Base-by-base conservation (phyloP, 2,329 filamentous ascomycete species). In the Aspergillus ustus region DNA sequence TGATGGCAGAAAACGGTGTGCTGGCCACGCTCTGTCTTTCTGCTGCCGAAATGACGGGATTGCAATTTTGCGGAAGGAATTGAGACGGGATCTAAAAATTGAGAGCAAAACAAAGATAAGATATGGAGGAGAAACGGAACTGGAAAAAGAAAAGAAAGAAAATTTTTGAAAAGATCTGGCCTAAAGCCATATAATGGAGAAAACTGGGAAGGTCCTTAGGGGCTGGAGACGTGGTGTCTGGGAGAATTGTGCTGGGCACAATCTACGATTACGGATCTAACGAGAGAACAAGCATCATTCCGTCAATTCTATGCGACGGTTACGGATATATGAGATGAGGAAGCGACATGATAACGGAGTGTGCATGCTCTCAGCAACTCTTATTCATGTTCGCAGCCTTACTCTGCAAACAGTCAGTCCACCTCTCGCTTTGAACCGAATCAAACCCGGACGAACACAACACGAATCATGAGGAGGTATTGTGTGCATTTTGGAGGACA, bases 311-410 rank as follows among this genome's bases (percentile, higher is more conserved):
- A 55, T 66, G 61, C 61, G 62, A 69, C 66, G 62, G 60, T 67
- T 64, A 70, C 56, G 67, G 75, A 61, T 64, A 63, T 63, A 73
- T 65, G 68, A 68, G 68, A 71, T 71, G 68, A 68, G 70, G 51
- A 70, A 69, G 61, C 64, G 72, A 67, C 69, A 73, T 67, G 65
- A 65, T 72, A 69, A 75, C 64, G 72, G 73, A 68, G 66, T 71
- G 67, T 67, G 74, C 63, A 73, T 62, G 50, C 52, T 37, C 43
- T 20, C 55, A 60, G 52, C 58, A 40, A 52, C 34, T 53, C 50
- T 40, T 40, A 58, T 54, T 44, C 51, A 19, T 25, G 50, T 58
- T 55, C 43, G 51, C 53, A 52, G 20, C 51, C 49, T 37, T 55
- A 45, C 31, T 34, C 37, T 45, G 51, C 61, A 50, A 57, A 51